Base-by-base conservation (phyloP, 768 basidiomycete genomes). In the Trametes gibbosa region DNA sequence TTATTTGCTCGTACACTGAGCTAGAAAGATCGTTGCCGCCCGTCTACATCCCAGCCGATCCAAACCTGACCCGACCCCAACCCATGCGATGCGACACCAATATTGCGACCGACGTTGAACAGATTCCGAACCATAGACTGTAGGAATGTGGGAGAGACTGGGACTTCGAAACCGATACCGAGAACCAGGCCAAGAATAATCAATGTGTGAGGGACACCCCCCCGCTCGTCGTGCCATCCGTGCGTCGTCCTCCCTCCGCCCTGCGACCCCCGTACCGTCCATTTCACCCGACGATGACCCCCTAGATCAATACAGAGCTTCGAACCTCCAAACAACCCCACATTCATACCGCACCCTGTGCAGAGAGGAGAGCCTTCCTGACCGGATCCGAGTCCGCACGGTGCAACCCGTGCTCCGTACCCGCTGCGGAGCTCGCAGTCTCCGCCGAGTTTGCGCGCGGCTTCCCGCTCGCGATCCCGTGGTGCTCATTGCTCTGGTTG, bases 351-450 rank as follows among this genome's bases (percentile, higher is more conserved):
- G 41, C 41, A n/a, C 50, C 35, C 49, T 48, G 47, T 51, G 46
- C 58, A 29, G 49, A 39, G 19, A 59, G 49, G 5, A 32, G 10
- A 4, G 47, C 29, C 46, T 25, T 49, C 50, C 59, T 46, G 34
- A 65, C 47, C 2, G 64, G 64, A 19, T 65, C 64, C 57, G 64
- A 65, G 25, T 62, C 64, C 57, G 64, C 64, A 27, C 64, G 53
- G 3, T 50, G 52, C 51, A 65, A 43, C 8, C 46, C 42, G 32
- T 37, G 48, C 57, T 39, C 56, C 41, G 47, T 46, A 9, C 27
- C 50, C 52, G 29, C 29, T 10, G 29, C 29, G 29, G 35, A 46
- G 25, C 48, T 48, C 55, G 43, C 53, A 39, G 53, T 53, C 58
- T 57, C 63, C 50, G 54, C 58, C 50, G 63, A 64, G 51, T 59